These are phyloP conservation scores for Tuber magnatum DNA, from an alignment of 495 filamentous ascomycete species.

Conservation along the genomic window DNA sequence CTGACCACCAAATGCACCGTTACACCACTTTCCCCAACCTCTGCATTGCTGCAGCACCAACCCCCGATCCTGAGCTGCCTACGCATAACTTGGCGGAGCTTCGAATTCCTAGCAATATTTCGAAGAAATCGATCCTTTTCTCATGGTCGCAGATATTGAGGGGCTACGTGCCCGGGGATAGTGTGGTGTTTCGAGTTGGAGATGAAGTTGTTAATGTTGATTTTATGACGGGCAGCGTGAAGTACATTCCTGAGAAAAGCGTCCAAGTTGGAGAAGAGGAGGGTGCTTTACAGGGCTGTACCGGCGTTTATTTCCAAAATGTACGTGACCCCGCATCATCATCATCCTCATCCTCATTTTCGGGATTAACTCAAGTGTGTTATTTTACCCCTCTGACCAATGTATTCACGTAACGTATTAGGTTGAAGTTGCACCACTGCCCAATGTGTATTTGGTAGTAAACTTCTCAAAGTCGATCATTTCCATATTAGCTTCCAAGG, in stretches of 20 bases:
- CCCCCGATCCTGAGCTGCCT: neutral
- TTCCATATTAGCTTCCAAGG: constrained; percentile 15
- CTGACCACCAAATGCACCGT: constrained; percentile 2
- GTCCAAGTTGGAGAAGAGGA: constrained; percentile 25
- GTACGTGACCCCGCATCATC: constrained; percentile 29
- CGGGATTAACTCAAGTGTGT: neutral
- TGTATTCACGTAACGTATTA: neutral
- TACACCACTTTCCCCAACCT: constrained; percentile 36
- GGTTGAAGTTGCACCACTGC: constrained; percentile 8
- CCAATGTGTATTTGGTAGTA: constrained; percentile 21
- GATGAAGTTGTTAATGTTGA: constrained; percentile 41
- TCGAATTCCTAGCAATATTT: constrained; percentile 9
- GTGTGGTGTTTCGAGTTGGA: constrained; percentile 43
- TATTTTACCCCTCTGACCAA: neutral
- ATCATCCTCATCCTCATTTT: neutral
- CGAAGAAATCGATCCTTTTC: constrained; percentile 38
- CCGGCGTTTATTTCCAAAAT: constrained; percentile 28
- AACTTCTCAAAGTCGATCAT: constrained; percentile 5
- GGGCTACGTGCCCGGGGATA: constrained; percentile 43
- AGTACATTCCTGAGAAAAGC: constrained; percentile 24
- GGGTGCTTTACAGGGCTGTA: constrained; percentile 25
- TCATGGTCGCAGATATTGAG: constrained; percentile 45
- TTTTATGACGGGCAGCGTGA: constrained; percentile 36
- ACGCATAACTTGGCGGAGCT: constrained; percentile 12
- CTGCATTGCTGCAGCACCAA: constrained; percentile 8